Conservation (phyloP, 2,329 filamentous ascomycete species). For the Fusarium buharicum region DNA sequence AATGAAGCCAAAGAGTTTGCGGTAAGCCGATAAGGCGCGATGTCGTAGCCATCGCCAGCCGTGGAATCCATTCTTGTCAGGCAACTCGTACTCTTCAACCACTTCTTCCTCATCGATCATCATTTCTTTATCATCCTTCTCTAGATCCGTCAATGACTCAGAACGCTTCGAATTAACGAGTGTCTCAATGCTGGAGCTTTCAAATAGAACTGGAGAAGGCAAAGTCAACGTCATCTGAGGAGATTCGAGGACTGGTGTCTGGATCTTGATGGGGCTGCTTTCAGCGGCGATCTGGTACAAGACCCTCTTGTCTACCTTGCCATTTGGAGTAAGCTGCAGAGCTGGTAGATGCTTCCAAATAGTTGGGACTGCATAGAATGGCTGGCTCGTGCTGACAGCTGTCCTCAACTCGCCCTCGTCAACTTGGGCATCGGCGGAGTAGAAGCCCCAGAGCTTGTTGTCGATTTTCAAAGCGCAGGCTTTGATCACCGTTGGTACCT, state of each 20-base stretch:
- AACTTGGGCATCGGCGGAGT: slow-evolving; percentile 17
- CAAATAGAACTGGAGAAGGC: neutral
- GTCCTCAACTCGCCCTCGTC: slow-evolving; percentile 18
- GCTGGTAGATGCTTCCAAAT: slow-evolving; percentile 21
- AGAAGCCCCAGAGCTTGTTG: slow-evolving; percentile 17
- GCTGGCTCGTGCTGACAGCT: slow-evolving; percentile 11
- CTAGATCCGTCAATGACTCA: neutral
- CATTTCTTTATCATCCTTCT: slow-evolving; percentile 4
- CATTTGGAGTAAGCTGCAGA: slow-evolving; percentile 30
- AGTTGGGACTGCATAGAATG: slow-evolving; percentile 29
- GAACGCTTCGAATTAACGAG: neutral
- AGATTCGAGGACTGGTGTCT: neutral
- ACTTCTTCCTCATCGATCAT: slow-evolving; percentile 6
- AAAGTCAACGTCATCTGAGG: slow-evolving; percentile 15
- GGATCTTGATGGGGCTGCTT: neutral
- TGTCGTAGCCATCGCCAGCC: slow-evolving; percentile 34
- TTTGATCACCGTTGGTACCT: slow-evolving; percentile 6
- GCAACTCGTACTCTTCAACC: slow-evolving; percentile 18
- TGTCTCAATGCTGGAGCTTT: slow-evolving; percentile 1
- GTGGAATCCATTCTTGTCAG: slow-evolving; percentile 28
- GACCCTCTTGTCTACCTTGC: slow-evolving; percentile 25
- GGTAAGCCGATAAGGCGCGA: slow-evolving; percentile 30
- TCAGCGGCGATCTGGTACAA: slow-evolving; percentile 15
- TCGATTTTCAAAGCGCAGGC: slow-evolving; percentile 26
- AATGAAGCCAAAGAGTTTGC: slow-evolving; percentile 32